Evolutionary conservation across 805 yeast genomes (phyloP), one percentile per base, ranked within the genome.

Genomic region (Saccharomycopsis fibuligera): DNA sequence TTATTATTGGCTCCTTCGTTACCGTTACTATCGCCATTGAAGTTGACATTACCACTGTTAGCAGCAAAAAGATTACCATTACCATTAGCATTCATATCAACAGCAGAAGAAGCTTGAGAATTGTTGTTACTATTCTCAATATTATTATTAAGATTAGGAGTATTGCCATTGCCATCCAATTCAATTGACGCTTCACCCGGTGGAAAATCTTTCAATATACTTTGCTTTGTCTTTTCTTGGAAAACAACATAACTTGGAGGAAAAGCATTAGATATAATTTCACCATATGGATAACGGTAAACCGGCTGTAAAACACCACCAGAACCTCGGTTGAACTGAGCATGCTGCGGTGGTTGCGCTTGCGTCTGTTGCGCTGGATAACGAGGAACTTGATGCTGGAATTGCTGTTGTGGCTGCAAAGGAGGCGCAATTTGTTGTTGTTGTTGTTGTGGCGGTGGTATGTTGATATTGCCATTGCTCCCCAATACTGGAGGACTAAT

Each of bases 251-350:
- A 31, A n/a, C 43, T 41, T 6, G 46, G 41, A 16, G 53, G 53
- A 35, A 49, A 45, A 14, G 47, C 41, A 25, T 37, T 31, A 4
- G 47, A 22, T 14, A 49, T 35, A 21, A 44, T 37, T 4, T 49
- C 31, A 8, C 44, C 47, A 29, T 49, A 49, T 21, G 53, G 53
- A 41, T 45, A 49, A 6, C 35, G 17, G 29, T 49, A 49, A 30
- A 41, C n/a, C 17, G 37, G n/a, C n/a, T n/a, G n/a, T n/a, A n/a
- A n/a, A n/a, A n/a, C n/a, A n/a, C n/a, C n/a, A n/a, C n/a, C n/a
- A n/a, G n/a, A n/a, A n/a, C n/a, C n/a, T n/a, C n/a, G n/a, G n/a
- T n/a, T n/a, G n/a, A n/a, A 42, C 5, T n/a, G 35, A 27, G 33
- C 21, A 5, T 30, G 19, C 22, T 41, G 21, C 12, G 35, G 19